Base-by-base conservation (phyloP, 768 basidiomycete species). In the Leccinum arenicola region DNA sequence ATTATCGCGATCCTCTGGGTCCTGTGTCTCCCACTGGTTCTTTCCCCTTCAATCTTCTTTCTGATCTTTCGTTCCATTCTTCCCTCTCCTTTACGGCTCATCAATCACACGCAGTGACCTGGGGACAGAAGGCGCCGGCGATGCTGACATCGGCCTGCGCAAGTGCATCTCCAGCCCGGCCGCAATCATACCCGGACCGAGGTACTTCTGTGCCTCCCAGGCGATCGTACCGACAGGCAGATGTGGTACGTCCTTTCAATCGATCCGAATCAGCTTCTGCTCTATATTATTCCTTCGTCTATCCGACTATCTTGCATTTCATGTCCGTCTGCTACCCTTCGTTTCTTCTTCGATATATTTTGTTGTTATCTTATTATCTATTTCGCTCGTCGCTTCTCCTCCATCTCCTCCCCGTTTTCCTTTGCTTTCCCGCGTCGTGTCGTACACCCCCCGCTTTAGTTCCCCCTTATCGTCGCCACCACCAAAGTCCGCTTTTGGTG, bases 41-140 rank as follows among this genome's bases (percentile, higher is more conserved):
- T 10, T 19, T 10, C 19, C 40, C 40, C 40, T 43, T 43, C 29
- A 10, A 12, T 15, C 23, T 31, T n/a, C 15, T 33, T 21, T 36
- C 35, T 33, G 14, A 25, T 51, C 19, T n/a, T 4, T 11, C 33
- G 29, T 33, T 33, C 29, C 29, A 15, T 6, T 40, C 29, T 9
- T 56, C 23, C 49, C 10, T 43, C 9, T 43, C 40, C 15, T 19
- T 43, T 43, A n/a, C 15, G 10, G 40, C 33, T 23, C 40, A 47
- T 52, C 19, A 5, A 11, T 51, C 50, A 29, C n/a, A 43, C 33
- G 65, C 9, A 85, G 85, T 31, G 86, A 87, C 64, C 74, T 88
- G 7, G 86, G 86, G n/a, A 87, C 86, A 1, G 86, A 88, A 67
- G 86, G 85, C 2, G 84, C 85, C 1, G 79, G 73, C 25, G 86